phyloP scores from a whole-genome alignment of 495 filamentous ascomycete genomes.

The Penicillium paxilli region DNA sequence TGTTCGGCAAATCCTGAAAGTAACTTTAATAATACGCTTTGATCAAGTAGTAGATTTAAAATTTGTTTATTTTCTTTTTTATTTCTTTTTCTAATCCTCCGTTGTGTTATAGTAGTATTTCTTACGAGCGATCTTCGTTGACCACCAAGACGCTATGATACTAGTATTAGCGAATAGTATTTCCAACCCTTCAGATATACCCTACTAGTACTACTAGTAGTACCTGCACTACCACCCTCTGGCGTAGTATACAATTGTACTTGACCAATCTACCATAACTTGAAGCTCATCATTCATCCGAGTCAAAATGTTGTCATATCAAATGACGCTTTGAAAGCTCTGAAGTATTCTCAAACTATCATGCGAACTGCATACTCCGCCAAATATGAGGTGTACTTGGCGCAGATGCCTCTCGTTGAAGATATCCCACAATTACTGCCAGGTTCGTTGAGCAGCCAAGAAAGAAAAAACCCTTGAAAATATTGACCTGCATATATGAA shows the following conservation, averaged over 20 bases:
- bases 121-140: background rate
- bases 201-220: background rate
- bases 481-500: background rate
- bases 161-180: too few relatives aligned
- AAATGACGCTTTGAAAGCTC: background rate
- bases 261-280: background rate
- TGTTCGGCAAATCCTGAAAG: background rate
- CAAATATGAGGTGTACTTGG: background rate
- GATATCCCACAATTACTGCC: background rate
- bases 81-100: too few relatives aligned
- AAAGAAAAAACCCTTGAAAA: background rate
- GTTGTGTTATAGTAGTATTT: background rate
- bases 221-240: background rate
- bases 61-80: too few relatives aligned
- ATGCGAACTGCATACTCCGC: background rate
- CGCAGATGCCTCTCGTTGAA: background rate
- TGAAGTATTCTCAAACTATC: background rate
- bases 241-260: too few relatives aligned
- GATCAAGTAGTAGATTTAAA: too few relatives aligned
- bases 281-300: background rate
- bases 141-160: too few relatives aligned
- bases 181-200: background rate
- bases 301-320: background rate
- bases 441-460: background rate
- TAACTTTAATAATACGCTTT: background rate